Evolutionary conservation across 306 rosid genomes (phyloP).

Genomic region (Acacia acuminata): DNA sequence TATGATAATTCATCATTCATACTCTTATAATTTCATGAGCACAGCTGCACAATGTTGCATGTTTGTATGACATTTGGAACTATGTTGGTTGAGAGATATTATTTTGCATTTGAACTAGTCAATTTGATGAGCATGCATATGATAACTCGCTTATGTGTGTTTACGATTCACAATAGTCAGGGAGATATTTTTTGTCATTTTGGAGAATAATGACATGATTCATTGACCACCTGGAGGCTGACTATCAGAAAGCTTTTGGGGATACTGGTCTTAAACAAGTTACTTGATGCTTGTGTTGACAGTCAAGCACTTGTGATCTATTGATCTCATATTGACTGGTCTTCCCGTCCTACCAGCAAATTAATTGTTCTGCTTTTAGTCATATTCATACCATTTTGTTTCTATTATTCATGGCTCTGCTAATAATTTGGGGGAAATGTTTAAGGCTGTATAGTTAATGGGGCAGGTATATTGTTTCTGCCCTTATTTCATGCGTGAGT

Average conservation of each 20-base stretch:
- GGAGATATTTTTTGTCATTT: slow-evolving; percentile 16
- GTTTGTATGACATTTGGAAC: not conserved
- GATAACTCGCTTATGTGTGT: not conserved
- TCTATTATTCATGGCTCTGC: slow-evolving; percentile 4
- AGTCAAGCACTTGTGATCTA: slow-evolving; percentile 13
- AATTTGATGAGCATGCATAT: not conserved
- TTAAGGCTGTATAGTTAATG: not conserved
- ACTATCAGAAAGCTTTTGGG: slow-evolving; percentile 24
- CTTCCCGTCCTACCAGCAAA: slow-evolving; percentile 16
- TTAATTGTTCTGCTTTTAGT: slow-evolving; percentile 5
- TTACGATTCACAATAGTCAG: slow-evolving; percentile 1
- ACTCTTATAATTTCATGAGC: slow-evolving; percentile 23
- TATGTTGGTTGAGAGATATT: slow-evolving; percentile 1
- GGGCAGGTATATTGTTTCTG: slow-evolving; percentile 5
- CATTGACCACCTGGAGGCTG: slow-evolving; percentile 9
- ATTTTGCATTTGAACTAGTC: not conserved
- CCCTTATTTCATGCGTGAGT: slow-evolving; percentile 13
- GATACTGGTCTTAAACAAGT: slow-evolving; percentile 25
- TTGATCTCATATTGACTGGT: slow-evolving; percentile 17
- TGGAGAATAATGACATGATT: slow-evolving; percentile 20
- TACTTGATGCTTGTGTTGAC: not conserved
- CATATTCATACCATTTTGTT: not conserved
- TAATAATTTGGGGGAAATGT: slow-evolving; percentile 12
- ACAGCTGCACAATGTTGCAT: not conserved
- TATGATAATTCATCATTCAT: slow-evolving; percentile 42